phyloP scores from a whole-genome alignment of 257 asterid genomes.

The Fraxinus americana region DNA sequence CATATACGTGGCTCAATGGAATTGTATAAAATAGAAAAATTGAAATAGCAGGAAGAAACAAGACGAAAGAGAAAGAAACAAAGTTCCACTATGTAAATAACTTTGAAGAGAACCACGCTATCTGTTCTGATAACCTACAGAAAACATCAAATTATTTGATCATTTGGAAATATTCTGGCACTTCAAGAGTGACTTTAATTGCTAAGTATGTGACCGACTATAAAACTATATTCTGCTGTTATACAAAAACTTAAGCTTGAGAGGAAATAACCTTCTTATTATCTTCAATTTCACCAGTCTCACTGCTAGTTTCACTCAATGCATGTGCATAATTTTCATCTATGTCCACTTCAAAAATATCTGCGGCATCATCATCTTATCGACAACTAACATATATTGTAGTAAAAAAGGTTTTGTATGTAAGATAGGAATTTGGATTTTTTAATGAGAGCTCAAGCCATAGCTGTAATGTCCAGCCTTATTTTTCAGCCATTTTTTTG shows the following conservation, averaged over 20 bases:
- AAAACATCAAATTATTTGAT: slow-evolving; percentile 3
- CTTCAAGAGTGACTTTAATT: slow-evolving; percentile 6
- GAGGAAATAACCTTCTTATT: slow-evolving; percentile 48
- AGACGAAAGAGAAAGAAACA: background rate
- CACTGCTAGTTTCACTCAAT: slow-evolving; percentile 43
- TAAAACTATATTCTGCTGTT: background rate
- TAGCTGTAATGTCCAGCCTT: no score
- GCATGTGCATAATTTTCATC: slow-evolving; percentile 61
- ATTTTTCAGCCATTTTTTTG: no score
- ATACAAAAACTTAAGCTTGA: slow-evolving; percentile 20
- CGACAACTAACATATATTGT: no score
- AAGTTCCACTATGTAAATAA: background rate
- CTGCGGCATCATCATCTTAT: slow-evolving; percentile 44
- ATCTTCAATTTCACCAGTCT: slow-evolving; percentile 1
- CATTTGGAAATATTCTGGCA: slow-evolving; percentile 7
- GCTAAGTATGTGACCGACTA: background rate
- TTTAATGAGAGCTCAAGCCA: background rate
- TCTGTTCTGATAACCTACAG: background rate
- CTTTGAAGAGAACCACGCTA: background rate
- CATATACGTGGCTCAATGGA: no score
- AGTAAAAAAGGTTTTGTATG: no score
- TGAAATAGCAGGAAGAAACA: slow-evolving; percentile 15
- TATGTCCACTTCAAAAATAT: slow-evolving; percentile 48
- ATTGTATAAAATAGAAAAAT: background rate
- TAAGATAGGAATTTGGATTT: no score